phyloP scores from a whole-genome alignment of 2,329 filamentous ascomycete genomes.

The Colletotrichum lindemuthianum region DNA sequence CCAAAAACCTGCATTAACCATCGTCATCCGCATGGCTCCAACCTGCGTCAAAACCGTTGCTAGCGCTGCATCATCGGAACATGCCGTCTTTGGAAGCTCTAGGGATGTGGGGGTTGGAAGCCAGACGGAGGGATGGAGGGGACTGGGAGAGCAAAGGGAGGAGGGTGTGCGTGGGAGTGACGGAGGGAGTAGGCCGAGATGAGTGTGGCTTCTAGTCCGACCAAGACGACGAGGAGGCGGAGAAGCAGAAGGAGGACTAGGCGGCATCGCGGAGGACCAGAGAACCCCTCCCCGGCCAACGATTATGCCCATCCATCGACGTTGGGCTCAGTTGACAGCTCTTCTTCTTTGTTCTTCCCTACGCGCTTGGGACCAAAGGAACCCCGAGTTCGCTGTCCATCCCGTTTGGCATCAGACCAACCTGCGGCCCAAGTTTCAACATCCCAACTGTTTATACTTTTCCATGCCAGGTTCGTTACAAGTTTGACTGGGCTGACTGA shows the following conservation, averaged over 20 bases:
- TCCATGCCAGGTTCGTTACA: not conserved
- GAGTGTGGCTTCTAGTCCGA: no score
- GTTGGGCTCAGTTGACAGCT: slow-evolving; percentile 5
- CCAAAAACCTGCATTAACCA: not conserved
- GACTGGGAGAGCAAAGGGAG: not conserved
- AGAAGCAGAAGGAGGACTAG: no score
- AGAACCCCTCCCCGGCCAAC: not conserved
- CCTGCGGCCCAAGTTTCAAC: slow-evolving; percentile 7
- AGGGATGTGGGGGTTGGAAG: slow-evolving; percentile 1
- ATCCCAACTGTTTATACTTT: slow-evolving; percentile 16
- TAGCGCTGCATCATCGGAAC: slow-evolving; percentile 7
- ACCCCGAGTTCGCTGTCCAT: not conserved
- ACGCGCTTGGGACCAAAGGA: not conserved
- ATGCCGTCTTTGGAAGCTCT: slow-evolving; percentile 1
- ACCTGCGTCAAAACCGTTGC: slow-evolving; percentile 1
- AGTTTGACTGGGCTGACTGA: slow-evolving; percentile 16
- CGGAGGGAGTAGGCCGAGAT: no score
- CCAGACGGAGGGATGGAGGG: not conserved
- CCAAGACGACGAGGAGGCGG: no score
- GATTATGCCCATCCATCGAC: no score
- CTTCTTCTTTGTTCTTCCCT: slow-evolving; percentile 1
- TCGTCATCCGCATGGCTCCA: not conserved
- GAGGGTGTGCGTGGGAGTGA: no score
- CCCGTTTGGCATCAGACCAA: not conserved
- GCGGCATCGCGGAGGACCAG: not conserved